Evolutionary conservation across 1,139 yeast genomes (phyloP), one percentile per base, ranked within the genome.

Genomic region (Saccharomyces pastorianus): DNA sequence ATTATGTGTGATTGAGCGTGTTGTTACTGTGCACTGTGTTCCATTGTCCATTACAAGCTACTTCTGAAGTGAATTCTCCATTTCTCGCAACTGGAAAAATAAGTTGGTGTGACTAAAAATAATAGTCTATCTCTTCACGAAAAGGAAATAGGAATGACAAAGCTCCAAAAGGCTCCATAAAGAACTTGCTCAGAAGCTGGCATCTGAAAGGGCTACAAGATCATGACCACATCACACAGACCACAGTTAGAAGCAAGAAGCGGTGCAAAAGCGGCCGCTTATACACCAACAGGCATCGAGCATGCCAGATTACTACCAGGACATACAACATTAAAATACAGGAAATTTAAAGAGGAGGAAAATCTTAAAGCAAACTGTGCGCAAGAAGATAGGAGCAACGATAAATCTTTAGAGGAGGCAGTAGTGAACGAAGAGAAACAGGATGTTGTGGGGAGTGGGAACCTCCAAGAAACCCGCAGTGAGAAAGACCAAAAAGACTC

Each of bases 171-270:
- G 26, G 27, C 8, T 26, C 27, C 17, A 34, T 20, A 46, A 25
- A 32, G 4, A 46, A 9, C 7, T 8, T 31, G 17, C 32, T 20
- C 25, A 13, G 20, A 17, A 31, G 25, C 27, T 31, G 29, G 9
- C 9, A 20, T 26, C 6, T 7, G 27, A 6, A n/a, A 58, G 55
- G 55, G 38, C 28, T 7, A n/a, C 29, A 23, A 17, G 14, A 54
- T 25, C 25, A 88, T 88, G 96, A 86, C 96, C 1, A 85, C 96
- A 2, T 93, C 95, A 50, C 96, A 88, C 66, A 78, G 95, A 67
- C 96, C 97, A 0, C 88, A 95, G 7, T 77, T 88, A 58, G 96
- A 90, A 64, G 88, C 93, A 56, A 90, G 95, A 55, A 78, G 83
- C 62, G 97, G 96, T 4, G 81, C 81, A 61, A 76, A 74, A 51